A percentile compares a stretch with the other conserved stretches of the same genome.
phyloP scores from a whole-genome alignment of 2,329 filamentous ascomycete genomes.

The Phaeomoniella chlamydospora region DNA sequence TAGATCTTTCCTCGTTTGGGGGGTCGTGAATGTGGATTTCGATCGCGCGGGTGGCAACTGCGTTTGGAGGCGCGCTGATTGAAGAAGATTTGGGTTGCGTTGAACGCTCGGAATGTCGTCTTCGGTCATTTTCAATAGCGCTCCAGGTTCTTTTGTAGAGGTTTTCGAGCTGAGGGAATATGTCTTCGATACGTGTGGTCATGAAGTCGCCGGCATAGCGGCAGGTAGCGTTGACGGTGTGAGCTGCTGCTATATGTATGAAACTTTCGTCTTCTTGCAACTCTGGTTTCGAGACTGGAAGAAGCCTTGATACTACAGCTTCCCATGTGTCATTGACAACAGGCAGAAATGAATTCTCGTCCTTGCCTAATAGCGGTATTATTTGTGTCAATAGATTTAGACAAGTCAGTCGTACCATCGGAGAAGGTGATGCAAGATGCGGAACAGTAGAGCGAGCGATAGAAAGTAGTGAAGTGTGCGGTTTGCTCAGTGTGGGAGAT shows the following conservation, averaged over 20 bases:
- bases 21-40: neutral
- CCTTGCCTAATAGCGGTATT: conserved; percentile 53
- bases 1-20: neutral
- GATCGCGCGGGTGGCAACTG: neutral
- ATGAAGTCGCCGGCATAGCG: conserved; percentile 68
- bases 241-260: conserved; percentile 54
- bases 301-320: conserved; percentile 53
- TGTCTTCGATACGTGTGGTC: conserved; percentile 54
- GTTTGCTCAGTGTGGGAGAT: conserved; percentile 54
- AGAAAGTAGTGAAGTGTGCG: conserved; percentile 65
- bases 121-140: conserved; percentile 17
- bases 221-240: conserved; percentile 56
- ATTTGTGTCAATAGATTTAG: conserved; percentile 63
- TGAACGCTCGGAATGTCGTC: conserved; percentile 6
- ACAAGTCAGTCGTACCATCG: conserved; percentile 62
- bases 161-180: conserved; percentile 37
- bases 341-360: conserved; percentile 76
- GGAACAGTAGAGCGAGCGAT: conserved; percentile 78
- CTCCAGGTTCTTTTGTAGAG: conserved; percentile 24
- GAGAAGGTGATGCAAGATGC: conserved; percentile 74
- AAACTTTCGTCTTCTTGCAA: conserved; percentile 22
- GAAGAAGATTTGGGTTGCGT: neutral
- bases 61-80: neutral
- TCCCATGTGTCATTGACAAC: conserved; percentile 88
- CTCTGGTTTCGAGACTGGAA: conserved; percentile 25